These are phyloP conservation scores for Acacia confusa DNA, from an alignment of 306 rosid species.

Conservation along the genomic window DNA sequence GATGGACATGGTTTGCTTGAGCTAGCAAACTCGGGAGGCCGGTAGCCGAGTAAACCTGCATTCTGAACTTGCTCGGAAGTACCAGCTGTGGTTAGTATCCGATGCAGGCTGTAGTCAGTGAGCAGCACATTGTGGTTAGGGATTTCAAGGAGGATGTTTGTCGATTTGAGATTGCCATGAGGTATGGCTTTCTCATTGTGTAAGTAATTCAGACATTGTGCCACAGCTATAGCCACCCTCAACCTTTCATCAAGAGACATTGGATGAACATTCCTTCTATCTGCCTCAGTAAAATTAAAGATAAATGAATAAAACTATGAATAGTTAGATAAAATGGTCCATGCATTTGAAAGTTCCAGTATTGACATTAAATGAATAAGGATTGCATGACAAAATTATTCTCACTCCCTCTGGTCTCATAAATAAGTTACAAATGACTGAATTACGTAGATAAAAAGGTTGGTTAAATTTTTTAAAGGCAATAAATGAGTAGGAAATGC, in stretches of 20 bases:
- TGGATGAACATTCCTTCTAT: conserved; percentile 47
- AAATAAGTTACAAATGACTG: no score
- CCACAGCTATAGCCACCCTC: conserved; percentile 57
- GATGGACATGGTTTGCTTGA: conserved; percentile 75
- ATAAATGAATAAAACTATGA: neutral
- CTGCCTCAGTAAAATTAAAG: conserved; percentile 43
- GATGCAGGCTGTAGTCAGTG: conserved; percentile 75
- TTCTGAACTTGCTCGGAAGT: conserved; percentile 77
- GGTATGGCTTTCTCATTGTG: conserved; percentile 81
- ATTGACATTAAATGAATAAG: neutral
- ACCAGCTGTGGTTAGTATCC: conserved; percentile 64
- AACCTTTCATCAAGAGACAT: conserved; percentile 57
- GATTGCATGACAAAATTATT: neutral
- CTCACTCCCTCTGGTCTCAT: no score
- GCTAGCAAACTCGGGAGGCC: conserved; percentile 78
- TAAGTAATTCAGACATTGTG: conserved; percentile 59
- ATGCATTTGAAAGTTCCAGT: conserved; percentile 25
- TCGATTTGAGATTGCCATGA: conserved; percentile 81
- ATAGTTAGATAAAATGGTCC: neutral
- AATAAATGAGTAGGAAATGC: no score
- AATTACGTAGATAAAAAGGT: no score
- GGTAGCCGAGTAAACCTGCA: conserved; percentile 74
- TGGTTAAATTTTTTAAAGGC: no score
- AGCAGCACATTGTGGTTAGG: conserved; percentile 48
- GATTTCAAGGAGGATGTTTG: conserved; percentile 65